Percentiles rank a stretch among this genome's conserved stretches.
phyloP scores from a whole-genome alignment of 2,329 filamentous ascomycete species.

The Fusarium sp. region DNA sequence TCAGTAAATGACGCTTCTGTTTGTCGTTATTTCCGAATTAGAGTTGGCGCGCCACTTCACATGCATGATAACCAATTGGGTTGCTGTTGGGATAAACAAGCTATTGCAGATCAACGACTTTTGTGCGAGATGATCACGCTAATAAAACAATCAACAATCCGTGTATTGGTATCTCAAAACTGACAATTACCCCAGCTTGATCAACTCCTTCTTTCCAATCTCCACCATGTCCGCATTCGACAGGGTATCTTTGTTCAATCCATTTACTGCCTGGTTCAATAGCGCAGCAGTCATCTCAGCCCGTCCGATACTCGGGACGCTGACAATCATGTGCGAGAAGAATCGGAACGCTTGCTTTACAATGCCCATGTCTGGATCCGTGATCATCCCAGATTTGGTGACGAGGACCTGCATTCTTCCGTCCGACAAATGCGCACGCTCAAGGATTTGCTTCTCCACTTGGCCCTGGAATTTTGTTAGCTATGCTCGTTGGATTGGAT shows the following conservation, averaged over 20 bases:
- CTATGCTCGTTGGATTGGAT: accelerated
- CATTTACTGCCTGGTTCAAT: conserved; percentile 58
- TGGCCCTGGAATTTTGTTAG: conserved; percentile 54
- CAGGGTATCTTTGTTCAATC: conserved; percentile 61
- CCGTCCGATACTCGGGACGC: conserved; percentile 52
- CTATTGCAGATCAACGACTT: too few species aligned
- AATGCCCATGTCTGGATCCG: conserved; percentile 13
- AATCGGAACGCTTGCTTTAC: conserved; percentile 15
- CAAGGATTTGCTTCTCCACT: conserved; percentile 58
- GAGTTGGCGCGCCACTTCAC: neutral
- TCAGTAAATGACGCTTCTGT: neutral
- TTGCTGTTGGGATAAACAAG: too few species aligned
- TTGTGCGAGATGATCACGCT: too few species aligned
- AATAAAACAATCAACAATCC: too few species aligned
- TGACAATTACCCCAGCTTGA: neutral
- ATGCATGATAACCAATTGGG: too few species aligned
- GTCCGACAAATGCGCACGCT: conserved; percentile 54
- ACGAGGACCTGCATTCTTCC: conserved; percentile 54
- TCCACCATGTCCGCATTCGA: conserved; percentile 56
- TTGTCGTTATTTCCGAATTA: neutral
- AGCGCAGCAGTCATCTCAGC: conserved; percentile 57
- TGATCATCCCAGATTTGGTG: conserved; percentile 59
- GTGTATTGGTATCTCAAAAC: too few species aligned
- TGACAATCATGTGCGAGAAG: conserved; percentile 28
- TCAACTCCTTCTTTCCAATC: conserved; percentile 46